Evolutionary conservation across 306 rosid species (phyloP).

Genomic region (Pyrus communis): DNA sequence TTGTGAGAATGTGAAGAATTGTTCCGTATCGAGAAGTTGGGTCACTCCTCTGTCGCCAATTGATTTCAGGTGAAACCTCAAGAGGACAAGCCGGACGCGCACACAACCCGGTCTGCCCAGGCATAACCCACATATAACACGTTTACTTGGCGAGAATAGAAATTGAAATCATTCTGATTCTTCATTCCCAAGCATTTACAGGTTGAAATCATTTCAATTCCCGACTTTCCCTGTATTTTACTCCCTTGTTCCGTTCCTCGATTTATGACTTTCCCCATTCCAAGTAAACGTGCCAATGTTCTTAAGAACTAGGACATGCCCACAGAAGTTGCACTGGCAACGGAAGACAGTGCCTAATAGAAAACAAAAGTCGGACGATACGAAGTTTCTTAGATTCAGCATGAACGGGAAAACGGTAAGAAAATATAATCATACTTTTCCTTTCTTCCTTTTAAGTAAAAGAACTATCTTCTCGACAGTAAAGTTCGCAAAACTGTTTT

Average conservation of each 20-base stretch:
- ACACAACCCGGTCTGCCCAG: neutral
- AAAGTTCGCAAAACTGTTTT: constrained; percentile 21
- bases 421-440: constrained; percentile 8
- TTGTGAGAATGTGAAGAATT: no score
- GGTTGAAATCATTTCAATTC: neutral
- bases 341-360: no score
- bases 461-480: constrained; percentile 11
- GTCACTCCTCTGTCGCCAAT: no score
- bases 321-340: neutral
- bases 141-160: no score
- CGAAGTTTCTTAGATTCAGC: neutral
- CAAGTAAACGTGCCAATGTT: neutral
- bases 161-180: no score
- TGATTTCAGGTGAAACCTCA: no score
- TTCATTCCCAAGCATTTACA: no score
- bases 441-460: constrained; percentile 10
- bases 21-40: no score
- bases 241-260: neutral
- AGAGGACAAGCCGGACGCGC: no score
- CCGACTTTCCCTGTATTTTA: neutral
- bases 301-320: neutral
- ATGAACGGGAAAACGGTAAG: neutral
- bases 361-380: neutral
- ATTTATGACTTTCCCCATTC: neutral
- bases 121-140: no score